Evolutionary conservation across 2,329 filamentous ascomycete species (phyloP).

Genomic region (Botrytis hyacinthi): DNA sequence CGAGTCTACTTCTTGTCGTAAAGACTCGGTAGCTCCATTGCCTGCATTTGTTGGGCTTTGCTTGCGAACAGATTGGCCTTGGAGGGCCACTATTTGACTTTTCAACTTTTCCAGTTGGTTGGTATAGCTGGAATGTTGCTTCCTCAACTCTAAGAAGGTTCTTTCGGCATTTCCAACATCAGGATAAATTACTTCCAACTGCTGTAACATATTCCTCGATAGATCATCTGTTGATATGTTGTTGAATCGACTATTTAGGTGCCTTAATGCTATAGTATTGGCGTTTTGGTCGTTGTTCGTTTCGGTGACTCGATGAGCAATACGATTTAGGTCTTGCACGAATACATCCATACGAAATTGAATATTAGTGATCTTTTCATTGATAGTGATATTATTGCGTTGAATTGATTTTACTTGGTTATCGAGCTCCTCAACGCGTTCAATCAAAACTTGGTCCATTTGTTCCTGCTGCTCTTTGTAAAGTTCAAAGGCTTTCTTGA

Average conservation of each 20-base stretch:
- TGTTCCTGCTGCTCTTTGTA: background rate
- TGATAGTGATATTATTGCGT: too few relatives aligned
- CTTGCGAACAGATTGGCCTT: background rate
- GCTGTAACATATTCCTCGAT: slow-evolving; percentile 13
- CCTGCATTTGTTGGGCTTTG: background rate
- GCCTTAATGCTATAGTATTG: slow-evolving; percentile 7
- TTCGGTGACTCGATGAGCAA: background rate
- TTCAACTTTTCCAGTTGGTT: background rate
- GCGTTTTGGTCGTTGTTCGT: background rate
- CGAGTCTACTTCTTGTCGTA: slow-evolving; percentile 13
- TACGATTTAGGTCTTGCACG: background rate
- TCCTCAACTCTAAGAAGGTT: background rate
- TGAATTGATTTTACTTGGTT: background rate
- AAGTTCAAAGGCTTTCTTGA: slow-evolving; percentile 3
- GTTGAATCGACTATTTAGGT: slow-evolving; percentile 5
- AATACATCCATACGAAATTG: background rate
- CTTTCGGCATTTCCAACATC: slow-evolving; percentile 3
- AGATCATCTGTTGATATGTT: slow-evolving; percentile 14
- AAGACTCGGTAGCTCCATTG: slow-evolving; percentile 1
- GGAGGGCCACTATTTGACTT: background rate
- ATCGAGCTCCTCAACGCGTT: background rate
- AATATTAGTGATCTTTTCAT: background rate
- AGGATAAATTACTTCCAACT: slow-evolving; percentile 16
- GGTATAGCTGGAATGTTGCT: background rate
- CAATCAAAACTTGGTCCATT: background rate